A percentile compares a stretch with the other conserved stretches of the same genome.
Evolutionary conservation across 2,329 filamentous ascomycete species (phyloP).

Genomic region (Fusarium mangiferae): DNA sequence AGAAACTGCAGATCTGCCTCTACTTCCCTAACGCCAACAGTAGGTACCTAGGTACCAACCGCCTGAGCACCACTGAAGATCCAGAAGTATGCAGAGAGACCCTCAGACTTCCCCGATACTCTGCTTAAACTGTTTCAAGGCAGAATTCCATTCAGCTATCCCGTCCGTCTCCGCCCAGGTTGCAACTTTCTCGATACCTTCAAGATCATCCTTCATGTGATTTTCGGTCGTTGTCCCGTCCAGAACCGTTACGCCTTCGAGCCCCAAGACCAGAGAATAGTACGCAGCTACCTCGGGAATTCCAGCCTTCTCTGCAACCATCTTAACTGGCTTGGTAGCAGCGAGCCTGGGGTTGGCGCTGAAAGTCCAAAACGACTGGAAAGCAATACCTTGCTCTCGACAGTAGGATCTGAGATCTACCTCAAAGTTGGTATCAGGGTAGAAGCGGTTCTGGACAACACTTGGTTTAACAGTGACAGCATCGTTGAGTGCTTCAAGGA

Average conservation of each 20-base stretch:
- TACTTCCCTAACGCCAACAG: neutral
- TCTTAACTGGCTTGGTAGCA: constrained; percentile 56
- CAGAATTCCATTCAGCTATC: constrained; percentile 58
- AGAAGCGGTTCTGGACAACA: constrained; percentile 82
- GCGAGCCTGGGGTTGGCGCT: constrained; percentile 57
- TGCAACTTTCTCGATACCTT: constrained; percentile 54
- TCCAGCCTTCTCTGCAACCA: constrained; percentile 56
- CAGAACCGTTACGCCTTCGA: constrained; percentile 55
- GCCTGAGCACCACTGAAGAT: neutral
- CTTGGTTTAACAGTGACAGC: constrained; percentile 56
- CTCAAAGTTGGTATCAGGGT: constrained; percentile 69
- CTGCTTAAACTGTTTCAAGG: constrained; percentile 60
- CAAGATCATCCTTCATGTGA: constrained; percentile 63
- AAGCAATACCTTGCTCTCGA: constrained; percentile 53
- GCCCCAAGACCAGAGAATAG: constrained; percentile 61
- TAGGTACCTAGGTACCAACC: neutral
- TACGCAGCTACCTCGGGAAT: constrained; percentile 55
- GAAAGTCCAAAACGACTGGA: constrained; percentile 67
- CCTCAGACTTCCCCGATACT: constrained; percentile 42
- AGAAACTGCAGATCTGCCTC: neutral
- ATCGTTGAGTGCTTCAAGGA: constrained; percentile 64
- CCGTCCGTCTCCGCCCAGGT: constrained; percentile 57
- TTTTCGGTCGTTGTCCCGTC: constrained; percentile 58
- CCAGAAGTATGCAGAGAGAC: neutral
- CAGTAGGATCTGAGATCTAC: constrained; percentile 64